Evolutionary conservation across 352 stramenopile genomes (phyloP).

Genomic region (Pythium aristosporum): DNA sequence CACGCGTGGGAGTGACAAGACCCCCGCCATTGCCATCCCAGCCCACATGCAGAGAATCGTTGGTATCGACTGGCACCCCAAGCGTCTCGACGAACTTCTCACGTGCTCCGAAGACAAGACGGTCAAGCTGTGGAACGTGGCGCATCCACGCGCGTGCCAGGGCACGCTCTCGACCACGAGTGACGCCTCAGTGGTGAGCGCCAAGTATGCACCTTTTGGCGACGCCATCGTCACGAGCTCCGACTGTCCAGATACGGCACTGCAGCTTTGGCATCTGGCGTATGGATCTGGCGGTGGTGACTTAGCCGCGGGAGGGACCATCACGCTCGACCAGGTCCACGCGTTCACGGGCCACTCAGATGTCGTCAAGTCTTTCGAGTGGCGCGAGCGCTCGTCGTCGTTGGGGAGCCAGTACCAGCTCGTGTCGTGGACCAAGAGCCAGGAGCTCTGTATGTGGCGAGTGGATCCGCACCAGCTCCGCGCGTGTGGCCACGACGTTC

Average conservation of each 20-base stretch:
- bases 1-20: constrained; percentile 51
- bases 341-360: constrained; percentile 65
- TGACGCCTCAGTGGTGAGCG: constrained; percentile 60
- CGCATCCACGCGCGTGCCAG: constrained; percentile 58
- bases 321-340: constrained; percentile 48
- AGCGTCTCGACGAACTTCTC: constrained; percentile 73
- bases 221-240: constrained; percentile 78
- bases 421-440: constrained; percentile 81
- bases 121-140: constrained; percentile 83
- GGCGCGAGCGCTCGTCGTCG: constrained; percentile 38
- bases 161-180: constrained; percentile 68
- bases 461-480: constrained; percentile 57
- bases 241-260: constrained; percentile 54
- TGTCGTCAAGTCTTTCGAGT: constrained; percentile 65
- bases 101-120: constrained; percentile 86
- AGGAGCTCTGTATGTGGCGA: constrained; percentile 73
- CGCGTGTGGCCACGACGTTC: constrained; percentile 24
- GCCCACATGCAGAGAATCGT: constrained; percentile 87
- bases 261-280: constrained; percentile 68
- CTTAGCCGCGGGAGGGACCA: background rate
- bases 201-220: constrained; percentile 80
- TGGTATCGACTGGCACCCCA: constrained; percentile 78
- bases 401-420: constrained; percentile 56
- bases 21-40: constrained; percentile 58
- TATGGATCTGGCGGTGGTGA: constrained; percentile 17